Evolutionary conservation across 2,329 filamentous ascomycete species (phyloP), one percentile per base, ranked within the genome.

Genomic region (Trichoderma sp.): DNA sequence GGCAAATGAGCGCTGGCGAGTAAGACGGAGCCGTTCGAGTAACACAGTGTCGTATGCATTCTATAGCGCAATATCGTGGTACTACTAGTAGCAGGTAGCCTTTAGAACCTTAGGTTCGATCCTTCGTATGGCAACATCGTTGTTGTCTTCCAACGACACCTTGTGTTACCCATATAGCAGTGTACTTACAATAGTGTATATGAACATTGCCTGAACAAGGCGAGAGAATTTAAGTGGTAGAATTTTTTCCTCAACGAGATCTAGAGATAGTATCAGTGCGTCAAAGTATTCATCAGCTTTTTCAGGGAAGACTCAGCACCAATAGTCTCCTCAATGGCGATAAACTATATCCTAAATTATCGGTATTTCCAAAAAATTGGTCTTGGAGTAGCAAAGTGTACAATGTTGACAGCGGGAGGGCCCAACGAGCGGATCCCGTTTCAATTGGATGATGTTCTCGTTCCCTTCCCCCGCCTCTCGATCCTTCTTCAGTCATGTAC

Each of bases 381-480:
- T 35, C 10, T 53, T 37, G 10, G 16, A 49, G n/a, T 33, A 19
- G 33, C 21, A 14, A 27, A n/a, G 24, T 3, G 1, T 13, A 29
- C 21, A 19, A 40, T 10, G n/a, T 19, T 37, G 47, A 37, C n/a
- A 6, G 10, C 14, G n/a, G 47, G 47, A 63, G 49, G 19, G 27
- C 29, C 35, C 8, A 49, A 24, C 11, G 47, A 21, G 21, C n/a
- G 2, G 4, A 49, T 49, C 19, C 4, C 13, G 37, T 14, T 13
- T 16, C 21, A 40, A 13, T 35, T 11, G 47, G 16, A 43, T 43
- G 40, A 16, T 43, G n/a, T 43, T 27, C 49, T 29, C 11, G 27
- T 40, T 33, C 59, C 63, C 62, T 57, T 47, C 13, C 62, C 62
- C 62, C 63, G 37, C 63, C 29, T 35, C 40, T 21, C n/a, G 31